Base-by-base conservation (phyloP, 495 filamentous ascomycete genomes). In the Penicillium macrosclerotiorum region DNA sequence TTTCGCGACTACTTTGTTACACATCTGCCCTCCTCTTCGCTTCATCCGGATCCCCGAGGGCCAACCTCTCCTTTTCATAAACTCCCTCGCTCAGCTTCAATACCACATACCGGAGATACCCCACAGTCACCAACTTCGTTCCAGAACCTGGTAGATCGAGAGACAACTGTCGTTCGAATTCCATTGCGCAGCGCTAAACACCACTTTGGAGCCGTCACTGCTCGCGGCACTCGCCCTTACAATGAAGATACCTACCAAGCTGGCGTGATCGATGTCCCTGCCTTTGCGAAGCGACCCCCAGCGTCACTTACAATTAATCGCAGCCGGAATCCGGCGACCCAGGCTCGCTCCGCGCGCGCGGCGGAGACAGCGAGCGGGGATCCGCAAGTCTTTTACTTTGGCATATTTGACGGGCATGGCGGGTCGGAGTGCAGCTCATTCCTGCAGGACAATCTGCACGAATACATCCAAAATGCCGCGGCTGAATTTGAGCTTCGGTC, bases 1-100 rank as follows among this genome's bases (percentile, higher is more conserved):
- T 97, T 96, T 68, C 90, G 94, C 70, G 88, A 93, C 51, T 98
- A 98, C 73, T 98, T 98, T 62, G 87, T 96, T 25, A 95, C 93
- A 4, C 87, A 96, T 64, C 77, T 98, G 0, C 93, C 93, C 5
- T 94, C 90, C 16, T 92, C 89, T 31, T 96, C 92, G 0, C 76
- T 96, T 11, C 88, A 96, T 56, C 92, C 93, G 8, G 93, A 98
- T 59, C 86, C 88, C 14, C 78, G 79, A 24, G 74, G 76, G 14
- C 89, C 82, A 38, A 38, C 57, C 37, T 63, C 63, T 22, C 55
- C 69, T 11, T 73, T 73, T 54, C 89, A 95, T 54, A 89, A 92
- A 62, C 78, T 96, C 11, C 90, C 90, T 29, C 85, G 89, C 34
- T 75, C 84, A 20, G 88, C 83, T 4, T 91, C 89, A 19, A 83